These are phyloP conservation scores for Podaxis sp. DNA, from an alignment of 768 basidiomycete genomes.

Conservation along the genomic window DNA sequence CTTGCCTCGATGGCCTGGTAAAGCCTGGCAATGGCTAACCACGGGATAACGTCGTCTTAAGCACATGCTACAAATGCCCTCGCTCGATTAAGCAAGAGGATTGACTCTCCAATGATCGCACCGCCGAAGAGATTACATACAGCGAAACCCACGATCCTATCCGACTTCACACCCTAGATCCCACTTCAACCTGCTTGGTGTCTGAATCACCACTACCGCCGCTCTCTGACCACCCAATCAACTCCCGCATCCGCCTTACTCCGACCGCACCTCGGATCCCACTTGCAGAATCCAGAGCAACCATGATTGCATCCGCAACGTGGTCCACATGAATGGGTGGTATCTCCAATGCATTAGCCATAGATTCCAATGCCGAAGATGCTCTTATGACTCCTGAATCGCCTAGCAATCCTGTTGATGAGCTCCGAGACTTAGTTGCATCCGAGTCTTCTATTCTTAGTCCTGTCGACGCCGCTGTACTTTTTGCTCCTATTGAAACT, in stretches of 20 bases:
- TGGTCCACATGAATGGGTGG: conserved; percentile 96
- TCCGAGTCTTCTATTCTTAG: neutral
- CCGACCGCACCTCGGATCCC: conserved; percentile 65
- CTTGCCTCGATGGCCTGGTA: neutral
- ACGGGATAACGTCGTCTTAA: neutral
- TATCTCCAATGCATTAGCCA: conserved; percentile 79
- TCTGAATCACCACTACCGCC: conserved; percentile 13
- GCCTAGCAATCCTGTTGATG: conserved; percentile 22
- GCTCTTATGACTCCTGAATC: conserved; percentile 24
- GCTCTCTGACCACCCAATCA: conserved; percentile 62
- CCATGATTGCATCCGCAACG: conserved; percentile 81
- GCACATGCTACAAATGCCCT: neutral
- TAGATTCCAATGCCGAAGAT: conserved; percentile 53
- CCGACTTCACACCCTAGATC: neutral
- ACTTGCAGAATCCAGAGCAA: conserved; percentile 50
- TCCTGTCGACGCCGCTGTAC: conserved; percentile 2
- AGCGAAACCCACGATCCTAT: neutral
- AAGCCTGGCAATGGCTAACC: neutral
- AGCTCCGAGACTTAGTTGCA: neutral
- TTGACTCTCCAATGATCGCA: no score
- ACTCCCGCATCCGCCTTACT: conserved; percentile 69
- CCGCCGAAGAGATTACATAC: no score
- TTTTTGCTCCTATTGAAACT: neutral
- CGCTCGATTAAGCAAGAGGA: no score
- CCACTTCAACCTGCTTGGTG: neutral